A percentile compares a stretch with the other conserved stretches of the same genome.
Conservation (phyloP, 768 basidiomycete genomes). For the Trametes cubensis region DNA sequence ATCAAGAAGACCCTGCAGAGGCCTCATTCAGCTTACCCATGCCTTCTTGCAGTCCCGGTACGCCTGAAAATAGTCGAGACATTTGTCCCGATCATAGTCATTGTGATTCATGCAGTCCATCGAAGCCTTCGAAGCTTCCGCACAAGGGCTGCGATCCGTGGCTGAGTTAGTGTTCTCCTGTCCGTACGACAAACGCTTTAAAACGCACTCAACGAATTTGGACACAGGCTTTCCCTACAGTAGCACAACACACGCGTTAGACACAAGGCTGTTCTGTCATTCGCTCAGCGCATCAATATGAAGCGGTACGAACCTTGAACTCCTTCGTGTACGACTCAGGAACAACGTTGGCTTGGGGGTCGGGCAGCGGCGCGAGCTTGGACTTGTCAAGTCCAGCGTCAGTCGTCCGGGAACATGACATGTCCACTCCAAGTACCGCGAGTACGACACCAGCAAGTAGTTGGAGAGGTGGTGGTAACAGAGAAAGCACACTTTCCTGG, state of each 20-base stretch:
- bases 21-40: constrained; percentile 55
- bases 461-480: neutral
- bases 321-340: constrained; percentile 36
- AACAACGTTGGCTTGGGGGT: constrained; percentile 30
- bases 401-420: constrained; percentile 11
- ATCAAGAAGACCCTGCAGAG: neutral
- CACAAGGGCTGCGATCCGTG: constrained; percentile 60
- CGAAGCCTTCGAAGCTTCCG: constrained; percentile 74
- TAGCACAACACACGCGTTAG: too few species aligned
- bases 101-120: constrained; percentile 71
- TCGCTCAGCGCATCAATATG: neutral
- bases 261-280: too few species aligned
- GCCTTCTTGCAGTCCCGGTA: constrained; percentile 81
- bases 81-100: constrained; percentile 70
- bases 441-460: too few species aligned
- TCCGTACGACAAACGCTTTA: neutral
- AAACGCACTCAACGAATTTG: constrained; percentile 34
- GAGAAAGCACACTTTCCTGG: neutral
- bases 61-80: constrained; percentile 78
- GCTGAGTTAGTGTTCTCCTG: neutral
- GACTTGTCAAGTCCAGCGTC: constrained; percentile 15
- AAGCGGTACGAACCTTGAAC: constrained; percentile 32
- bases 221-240: constrained; percentile 25
- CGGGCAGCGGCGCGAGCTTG: constrained; percentile 20
- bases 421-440: neutral